Base-by-base conservation (phyloP, 768 basidiomycete species). In the Termitomyces sp. region DNA sequence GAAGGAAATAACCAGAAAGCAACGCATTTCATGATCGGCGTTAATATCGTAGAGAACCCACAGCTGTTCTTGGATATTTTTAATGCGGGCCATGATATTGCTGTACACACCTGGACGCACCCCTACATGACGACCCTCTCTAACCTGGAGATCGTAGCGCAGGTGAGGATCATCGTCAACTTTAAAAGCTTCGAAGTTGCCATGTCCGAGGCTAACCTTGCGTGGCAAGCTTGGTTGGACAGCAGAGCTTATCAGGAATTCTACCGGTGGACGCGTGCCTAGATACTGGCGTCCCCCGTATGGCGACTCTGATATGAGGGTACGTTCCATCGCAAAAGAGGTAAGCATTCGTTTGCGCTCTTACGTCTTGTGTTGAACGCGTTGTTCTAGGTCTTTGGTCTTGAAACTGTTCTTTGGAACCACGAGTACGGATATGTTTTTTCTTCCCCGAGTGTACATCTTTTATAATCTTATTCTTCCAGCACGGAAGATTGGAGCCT, bases 21-120 rank as follows among this genome's bases (percentile, higher is more conserved):
- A 3, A 95, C 94, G 5, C 92, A 95, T 67, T 96, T 95, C 69
- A 82, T 94, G 77, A 95, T 97, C 60, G 94, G 94, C 17, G 66
- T 79, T 34, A 89, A 93, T 66, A 88, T 94, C 56, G 63, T 89
- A 27, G 50, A 66, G 41, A 74, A 88, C 65, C 80, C 84, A 4
- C 66, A 75, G 9, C 63, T 76, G 45, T 91, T 94, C 70, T 60
- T 73, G 56, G 64, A 66, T 10, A 84, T 84, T 0, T 83, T 83
- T 64, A 68, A 76, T 27, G 67, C 67, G 21, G 74, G 73, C 2
- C 64, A 75, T 46, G 79, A 80, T 50, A 76, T 82, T 46, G 79
- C 76, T 5, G 77, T 78, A 0, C 84, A 87, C 63, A 87, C 85
- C 0, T 90, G 79, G 79, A 83, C 83, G 0, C 89, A 91, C 60